Conservation (phyloP, 2,329 filamentous ascomycete species). For the Aspergillus chevalieri region DNA sequence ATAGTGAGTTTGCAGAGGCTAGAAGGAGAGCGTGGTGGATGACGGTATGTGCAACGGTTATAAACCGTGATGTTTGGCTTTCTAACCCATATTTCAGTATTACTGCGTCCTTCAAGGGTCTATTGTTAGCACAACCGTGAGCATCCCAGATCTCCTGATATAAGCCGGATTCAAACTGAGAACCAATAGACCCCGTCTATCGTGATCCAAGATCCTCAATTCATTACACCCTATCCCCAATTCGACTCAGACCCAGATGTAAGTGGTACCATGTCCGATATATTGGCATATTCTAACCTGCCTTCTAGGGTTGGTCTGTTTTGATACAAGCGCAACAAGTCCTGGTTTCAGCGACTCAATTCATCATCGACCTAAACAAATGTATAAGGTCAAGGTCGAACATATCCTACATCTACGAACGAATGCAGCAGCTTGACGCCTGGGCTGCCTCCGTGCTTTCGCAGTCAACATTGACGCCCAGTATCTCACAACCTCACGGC, state of each 20-base stretch:
- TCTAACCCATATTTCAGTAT: constrained; percentile 25
- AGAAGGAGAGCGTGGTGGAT: constrained; percentile 44
- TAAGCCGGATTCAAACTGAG: not conserved
- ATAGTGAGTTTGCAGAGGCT: constrained; percentile 35
- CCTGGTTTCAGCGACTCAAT: constrained; percentile 37
- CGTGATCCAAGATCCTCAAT: constrained; percentile 38
- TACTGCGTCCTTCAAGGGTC: constrained; percentile 41
- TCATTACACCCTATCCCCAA: constrained; percentile 36
- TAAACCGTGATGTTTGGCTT: constrained; percentile 38
- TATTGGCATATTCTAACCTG: constrained; percentile 6
- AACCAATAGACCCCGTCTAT: constrained; percentile 36
- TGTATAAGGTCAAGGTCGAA: constrained; percentile 29
- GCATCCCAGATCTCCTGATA: constrained; percentile 4
- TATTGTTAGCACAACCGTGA: constrained; percentile 40
- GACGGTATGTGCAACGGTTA: constrained; percentile 30
- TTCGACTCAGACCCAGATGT: constrained; percentile 39
- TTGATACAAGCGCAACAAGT: constrained; percentile 40
- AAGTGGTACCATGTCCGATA: constrained; percentile 6
- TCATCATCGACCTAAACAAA: constrained; percentile 36
- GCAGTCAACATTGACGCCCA: constrained; percentile 25
- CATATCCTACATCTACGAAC: constrained; percentile 34
- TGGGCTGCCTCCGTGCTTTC: constrained; percentile 34
- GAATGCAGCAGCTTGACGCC: constrained; percentile 38
- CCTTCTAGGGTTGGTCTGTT: constrained; percentile 36
- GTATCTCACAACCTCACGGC: constrained; percentile 10